Base-by-base conservation (phyloP, 1,284 basidiomycete species). In the Chondrostereum purpureum region DNA sequence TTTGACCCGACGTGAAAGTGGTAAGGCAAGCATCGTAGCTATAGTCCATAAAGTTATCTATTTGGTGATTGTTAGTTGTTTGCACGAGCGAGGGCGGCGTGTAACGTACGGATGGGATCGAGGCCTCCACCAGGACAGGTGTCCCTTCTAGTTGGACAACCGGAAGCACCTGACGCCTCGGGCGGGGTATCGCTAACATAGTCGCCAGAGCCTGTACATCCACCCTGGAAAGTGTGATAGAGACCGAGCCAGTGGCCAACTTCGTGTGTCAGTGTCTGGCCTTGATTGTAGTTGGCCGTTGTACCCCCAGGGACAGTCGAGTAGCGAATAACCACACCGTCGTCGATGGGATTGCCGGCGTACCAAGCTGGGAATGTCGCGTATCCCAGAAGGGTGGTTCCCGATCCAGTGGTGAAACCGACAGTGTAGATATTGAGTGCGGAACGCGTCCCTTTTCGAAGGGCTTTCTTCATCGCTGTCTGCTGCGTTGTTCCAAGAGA, bases 221-320 rank as follows among this genome's bases (percentile, higher is more conserved):
- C 71, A 18, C 70, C 72, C 54, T 74, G 67, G 60, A 75, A 76
- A 20, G 71, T 71, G 54, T 76, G 73, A 59, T 69, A 73, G 14
- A 74, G 59, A n/a, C 73, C 71, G 47, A 70, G 54, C 69, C 68
- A 72, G 56, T 70, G 70, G 3, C 69, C 68, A 22, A 63, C 69
- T 53, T 76, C 73, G 54, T 72, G 70, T 8, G 63, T 66, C 12
- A 59, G 52, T 2, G 68, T 71, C 48, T 58, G 48, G 8, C 51
- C 70, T 42, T 58, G 43, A 51, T 74, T 67, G 57, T 67, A 70
- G 46, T 60, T 56, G 2, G 50, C 20, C 10, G 60, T 58, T 35
- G 54, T 53, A 8, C 70, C 70, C 10, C 67, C 66, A 0, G 70
- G 71, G 1, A 73, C 54, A 2, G 65, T 63, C 5, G 64, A 62